Percentiles rank a stretch among this genome's conserved stretches.
phyloP scores from a whole-genome alignment of 1,284 basidiomycete genomes.

The Apiotrichum gracile region DNA sequence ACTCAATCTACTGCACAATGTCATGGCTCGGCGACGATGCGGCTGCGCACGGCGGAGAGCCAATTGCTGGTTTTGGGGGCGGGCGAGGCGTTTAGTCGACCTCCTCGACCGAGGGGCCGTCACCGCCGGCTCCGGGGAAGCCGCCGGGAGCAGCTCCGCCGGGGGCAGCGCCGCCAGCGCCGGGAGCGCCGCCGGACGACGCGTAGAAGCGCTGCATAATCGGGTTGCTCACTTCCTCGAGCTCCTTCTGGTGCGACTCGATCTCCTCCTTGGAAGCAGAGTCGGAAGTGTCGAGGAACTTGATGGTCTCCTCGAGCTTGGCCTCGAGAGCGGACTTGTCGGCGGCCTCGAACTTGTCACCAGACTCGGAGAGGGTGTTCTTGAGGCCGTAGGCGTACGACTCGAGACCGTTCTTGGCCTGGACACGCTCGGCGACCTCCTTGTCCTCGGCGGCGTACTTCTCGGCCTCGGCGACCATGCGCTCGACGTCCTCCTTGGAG shows the following conservation, averaged over 20 bases:
- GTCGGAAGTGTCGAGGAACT: slow-evolving; percentile 92
- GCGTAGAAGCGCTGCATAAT: slow-evolving; percentile 53
- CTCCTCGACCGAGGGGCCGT: slow-evolving; percentile 55
- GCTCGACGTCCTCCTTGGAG: slow-evolving; percentile 97
- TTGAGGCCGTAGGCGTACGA: slow-evolving; percentile 95
- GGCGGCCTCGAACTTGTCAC: slow-evolving; percentile 76
- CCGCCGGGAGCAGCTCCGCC: slow-evolving; percentile 48
- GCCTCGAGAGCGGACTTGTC: slow-evolving; percentile 85
- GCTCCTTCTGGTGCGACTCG: slow-evolving; percentile 87
- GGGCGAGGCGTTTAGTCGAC: slow-evolving; percentile 49
- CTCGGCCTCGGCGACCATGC: slow-evolving; percentile 91
- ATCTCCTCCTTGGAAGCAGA: slow-evolving; percentile 89
- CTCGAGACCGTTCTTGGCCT: slow-evolving; percentile 57
- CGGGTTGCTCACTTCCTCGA: slow-evolving; percentile 59
- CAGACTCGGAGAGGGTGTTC: slow-evolving; percentile 77
- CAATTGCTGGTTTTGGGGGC: no score
- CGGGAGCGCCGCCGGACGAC: slow-evolving; percentile 73
- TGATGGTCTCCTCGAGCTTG: slow-evolving; percentile 78
- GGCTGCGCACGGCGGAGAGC: no score
- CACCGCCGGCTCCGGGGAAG: slow-evolving; percentile 47
- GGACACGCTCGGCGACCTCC: slow-evolving; percentile 59
- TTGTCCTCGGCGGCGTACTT: slow-evolving; percentile 55
- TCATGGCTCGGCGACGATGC: no score
- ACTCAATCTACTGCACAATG: background rate
- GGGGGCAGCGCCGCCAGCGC: slow-evolving; percentile 47